Evolutionary conservation across 2,329 filamentous ascomycete genomes (phyloP).

Genomic region (Talaromyces sp.): DNA sequence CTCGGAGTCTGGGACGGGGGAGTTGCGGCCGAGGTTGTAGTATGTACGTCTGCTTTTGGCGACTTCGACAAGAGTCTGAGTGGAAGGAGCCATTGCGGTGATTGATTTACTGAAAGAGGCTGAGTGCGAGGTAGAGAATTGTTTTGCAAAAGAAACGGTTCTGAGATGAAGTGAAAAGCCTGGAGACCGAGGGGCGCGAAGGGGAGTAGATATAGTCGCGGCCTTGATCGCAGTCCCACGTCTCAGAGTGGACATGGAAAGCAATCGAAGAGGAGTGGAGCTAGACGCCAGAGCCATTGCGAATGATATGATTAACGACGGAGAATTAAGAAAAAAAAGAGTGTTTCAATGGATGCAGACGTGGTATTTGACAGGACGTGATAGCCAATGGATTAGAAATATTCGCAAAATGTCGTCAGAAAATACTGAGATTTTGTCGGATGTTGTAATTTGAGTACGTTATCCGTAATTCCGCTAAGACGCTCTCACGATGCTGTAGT

Average conservation of each 20-base stretch:
- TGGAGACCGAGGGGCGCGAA: slow-evolving; percentile 1
- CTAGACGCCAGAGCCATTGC: background rate
- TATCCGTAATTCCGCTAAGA: background rate
- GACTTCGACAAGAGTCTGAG: slow-evolving; percentile 29
- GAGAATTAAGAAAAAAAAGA: background rate
- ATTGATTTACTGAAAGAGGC: slow-evolving; percentile 7
- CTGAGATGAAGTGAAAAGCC: background rate
- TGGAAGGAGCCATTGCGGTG: slow-evolving; percentile 17
- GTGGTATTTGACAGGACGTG: background rate
- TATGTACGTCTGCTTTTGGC: slow-evolving; percentile 35
- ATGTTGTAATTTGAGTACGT: background rate
- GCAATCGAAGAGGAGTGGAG: slow-evolving; percentile 5
- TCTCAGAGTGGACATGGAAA: background rate
- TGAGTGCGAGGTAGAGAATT: background rate
- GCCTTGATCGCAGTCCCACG: background rate
- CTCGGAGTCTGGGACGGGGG: slow-evolving; percentile 34
- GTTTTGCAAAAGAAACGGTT: background rate
- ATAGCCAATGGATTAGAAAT: background rate
- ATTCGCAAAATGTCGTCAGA: background rate
- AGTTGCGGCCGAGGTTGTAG: slow-evolving; percentile 35
- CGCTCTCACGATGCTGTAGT: background rate
- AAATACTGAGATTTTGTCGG: background rate
- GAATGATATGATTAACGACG: background rate
- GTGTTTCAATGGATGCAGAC: background rate
- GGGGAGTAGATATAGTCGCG: slow-evolving; percentile 15